Evolutionary conservation across 108 stramenopile species (phyloP), one percentile per base, ranked within the genome.

Genomic region (Ochromonas danica): DNA sequence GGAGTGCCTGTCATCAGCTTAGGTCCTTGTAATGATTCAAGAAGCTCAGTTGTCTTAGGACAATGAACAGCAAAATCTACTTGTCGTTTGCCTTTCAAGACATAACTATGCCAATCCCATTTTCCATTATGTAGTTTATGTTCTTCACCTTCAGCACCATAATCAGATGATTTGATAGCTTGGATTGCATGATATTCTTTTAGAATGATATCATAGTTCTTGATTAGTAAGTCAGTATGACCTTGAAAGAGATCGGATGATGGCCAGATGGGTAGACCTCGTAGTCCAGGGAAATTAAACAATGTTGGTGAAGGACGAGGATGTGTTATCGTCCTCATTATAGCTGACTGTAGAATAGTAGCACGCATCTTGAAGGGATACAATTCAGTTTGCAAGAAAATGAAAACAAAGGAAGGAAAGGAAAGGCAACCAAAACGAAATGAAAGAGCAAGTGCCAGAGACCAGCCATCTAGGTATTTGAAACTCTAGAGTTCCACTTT

Each of bases 91-190:
- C 92, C 94, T 75, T 93, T 93, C 41, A 83, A 78, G 39, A 95
- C 80, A 82, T 93, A 95, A 0, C 91, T 89, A 79, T 93, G 90
- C 94, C 94, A 95, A 79, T 95, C 92, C 94, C 94, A 95, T 31
- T 39, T 78, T 28, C 81, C 81, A 3, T 71, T 61, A 41, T 80
- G 80, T 28, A 80, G 80, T 36, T 6, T 22, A 28, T 43, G 10
- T 1, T 43, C 60, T 17, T 39, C 10, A 40, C 28, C 72, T 25
- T 28, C 39, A 33, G 39, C 39, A 40, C 36, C 72, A 70, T 80
- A 42, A 42, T 78, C 81, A n/a, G 75, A 71, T 0, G 17, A 81
- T 0, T 75, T 61, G 30, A 84, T 87, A 36, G 85, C 79, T 0
- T 88, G 83, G 0, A 84, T 81, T 1, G 78, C 42, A 62, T 88